Evolutionary conservation across 1,284 basidiomycete species (phyloP).

Genomic region (Trichosporon sp.): DNA sequence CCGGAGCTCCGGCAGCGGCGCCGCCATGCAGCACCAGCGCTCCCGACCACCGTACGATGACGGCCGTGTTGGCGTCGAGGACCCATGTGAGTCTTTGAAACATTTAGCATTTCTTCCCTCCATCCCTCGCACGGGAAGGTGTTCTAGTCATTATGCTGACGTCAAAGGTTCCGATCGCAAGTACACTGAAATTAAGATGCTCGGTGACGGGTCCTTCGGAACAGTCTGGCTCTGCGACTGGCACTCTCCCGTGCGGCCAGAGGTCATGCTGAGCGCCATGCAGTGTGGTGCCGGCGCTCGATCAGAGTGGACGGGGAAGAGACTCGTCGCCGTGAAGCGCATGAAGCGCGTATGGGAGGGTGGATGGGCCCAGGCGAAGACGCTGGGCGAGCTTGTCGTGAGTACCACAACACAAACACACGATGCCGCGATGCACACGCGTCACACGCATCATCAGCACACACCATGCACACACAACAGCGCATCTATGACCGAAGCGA

Average conservation of each 20-base stretch:
- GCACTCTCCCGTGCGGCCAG: conserved; percentile 89
- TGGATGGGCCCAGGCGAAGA: conserved; percentile 94
- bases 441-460: not conserved
- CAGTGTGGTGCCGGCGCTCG: conserved; percentile 72
- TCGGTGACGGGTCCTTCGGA: conserved; percentile 95
- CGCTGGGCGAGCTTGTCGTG: conserved; percentile 93
- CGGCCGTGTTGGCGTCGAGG: conserved; percentile 40
- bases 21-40: not conserved
- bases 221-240: conserved; percentile 99
- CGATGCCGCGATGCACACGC: not conserved
- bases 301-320: conserved; percentile 90
- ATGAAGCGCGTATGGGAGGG: conserved; percentile 98
- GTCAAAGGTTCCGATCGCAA: conserved; percentile 44
- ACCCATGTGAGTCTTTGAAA: conserved; percentile 37
- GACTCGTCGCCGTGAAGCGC: conserved; percentile 93
- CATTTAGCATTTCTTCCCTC: not conserved
- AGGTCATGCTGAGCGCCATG: conserved; percentile 82
- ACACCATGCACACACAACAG: too few relatives aligned
- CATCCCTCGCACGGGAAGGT: not conserved
- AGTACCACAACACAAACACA: conserved; percentile 21
- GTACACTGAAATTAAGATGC: conserved; percentile 67
- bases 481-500: not conserved
- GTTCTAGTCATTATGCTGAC: not conserved
- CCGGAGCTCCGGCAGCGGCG: not conserved
- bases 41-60: conserved; percentile 22